phyloP scores from a whole-genome alignment of 2,329 filamentous ascomycete species.

The Talaromyces pinophilus region DNA sequence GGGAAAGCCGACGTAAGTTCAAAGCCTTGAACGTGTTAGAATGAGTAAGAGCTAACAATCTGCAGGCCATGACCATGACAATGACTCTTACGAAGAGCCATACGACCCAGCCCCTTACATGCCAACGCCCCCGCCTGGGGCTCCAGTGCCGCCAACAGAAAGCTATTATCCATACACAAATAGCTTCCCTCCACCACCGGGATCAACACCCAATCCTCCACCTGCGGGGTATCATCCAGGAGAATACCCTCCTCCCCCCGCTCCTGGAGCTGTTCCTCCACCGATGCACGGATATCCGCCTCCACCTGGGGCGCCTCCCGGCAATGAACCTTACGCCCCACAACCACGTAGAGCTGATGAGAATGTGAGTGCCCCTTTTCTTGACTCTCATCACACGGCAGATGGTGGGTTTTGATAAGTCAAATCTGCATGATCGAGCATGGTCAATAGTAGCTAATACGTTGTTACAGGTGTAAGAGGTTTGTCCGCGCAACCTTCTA shows the following conservation, averaged over 20 bases:
- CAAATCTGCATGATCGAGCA: constrained; percentile 16
- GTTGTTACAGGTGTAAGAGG: constrained; percentile 29
- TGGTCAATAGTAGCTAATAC: constrained; percentile 18
- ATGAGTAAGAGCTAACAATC: constrained; percentile 20
- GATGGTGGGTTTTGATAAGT: constrained; percentile 47
- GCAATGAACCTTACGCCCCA: constrained; percentile 43
- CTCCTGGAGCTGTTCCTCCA: constrained; percentile 39
- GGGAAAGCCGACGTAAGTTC: constrained; percentile 53
- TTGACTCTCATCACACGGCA: constrained; percentile 39
- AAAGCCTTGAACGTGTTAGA: not conserved
- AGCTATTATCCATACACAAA: constrained; percentile 43
- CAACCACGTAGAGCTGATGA: constrained; percentile 47
- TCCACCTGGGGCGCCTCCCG: constrained; percentile 36
- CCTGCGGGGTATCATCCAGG: constrained; percentile 24
- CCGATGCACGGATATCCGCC: constrained; percentile 43
- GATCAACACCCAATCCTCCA: constrained; percentile 30
- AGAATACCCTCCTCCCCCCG: constrained; percentile 38
- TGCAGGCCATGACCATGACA: constrained; percentile 35
- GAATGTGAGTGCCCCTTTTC: constrained; percentile 53
- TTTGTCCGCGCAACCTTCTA: constrained; percentile 4
- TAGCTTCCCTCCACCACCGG: constrained; percentile 48
- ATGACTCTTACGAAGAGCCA: constrained; percentile 45
- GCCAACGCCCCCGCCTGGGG: constrained; percentile 33
- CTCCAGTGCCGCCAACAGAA: constrained; percentile 34
- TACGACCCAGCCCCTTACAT: constrained; percentile 44